A percentile compares a stretch with the other conserved stretches of the same genome.
These are phyloP conservation scores for Fusarium drepaniforme DNA, from an alignment of 2,329 filamentous ascomycete genomes.

Conservation along the genomic window DNA sequence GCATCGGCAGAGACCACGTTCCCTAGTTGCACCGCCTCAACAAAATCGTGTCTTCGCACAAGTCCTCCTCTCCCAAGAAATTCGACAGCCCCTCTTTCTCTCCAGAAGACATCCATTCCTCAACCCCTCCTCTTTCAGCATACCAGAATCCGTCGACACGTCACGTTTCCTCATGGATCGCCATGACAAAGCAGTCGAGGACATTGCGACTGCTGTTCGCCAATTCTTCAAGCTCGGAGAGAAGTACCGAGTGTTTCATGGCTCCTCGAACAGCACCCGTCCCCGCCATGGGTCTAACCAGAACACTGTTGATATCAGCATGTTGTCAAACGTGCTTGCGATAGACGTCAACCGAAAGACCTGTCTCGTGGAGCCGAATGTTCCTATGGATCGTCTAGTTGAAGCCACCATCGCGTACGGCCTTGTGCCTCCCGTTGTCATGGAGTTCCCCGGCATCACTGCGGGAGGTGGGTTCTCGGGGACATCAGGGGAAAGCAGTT, in stretches of 20 bases:
- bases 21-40: not conserved
- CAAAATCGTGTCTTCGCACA: not conserved
- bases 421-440: conserved; percentile 74
- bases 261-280: conserved; percentile 79
- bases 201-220: conserved; percentile 58
- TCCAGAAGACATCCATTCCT: not conserved
- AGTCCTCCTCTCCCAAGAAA: not conserved
- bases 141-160: not conserved
- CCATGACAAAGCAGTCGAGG: conserved; percentile 58
- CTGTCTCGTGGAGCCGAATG: conserved; percentile 73
- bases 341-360: conserved; percentile 12
- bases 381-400: conserved; percentile 75
- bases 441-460: conserved; percentile 80
- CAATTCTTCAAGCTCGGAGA: conserved; percentile 56
- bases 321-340: conserved; percentile 26
- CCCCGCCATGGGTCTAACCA: conserved; percentile 51
- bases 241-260: conserved; percentile 79
- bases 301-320: conserved; percentile 39
- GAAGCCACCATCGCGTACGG: conserved; percentile 66
- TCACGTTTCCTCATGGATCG: conserved; percentile 56
- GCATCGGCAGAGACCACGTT: conserved; percentile 1
- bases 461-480: conserved; percentile 76
- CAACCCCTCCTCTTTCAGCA: not conserved
- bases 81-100: not conserved
- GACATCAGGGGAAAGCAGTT: conserved; percentile 75